A percentile compares a stretch with the other conserved stretches of the same genome.
Conservation (phyloP, 208 protist genomes). For the Crithidia sp. region DNA sequence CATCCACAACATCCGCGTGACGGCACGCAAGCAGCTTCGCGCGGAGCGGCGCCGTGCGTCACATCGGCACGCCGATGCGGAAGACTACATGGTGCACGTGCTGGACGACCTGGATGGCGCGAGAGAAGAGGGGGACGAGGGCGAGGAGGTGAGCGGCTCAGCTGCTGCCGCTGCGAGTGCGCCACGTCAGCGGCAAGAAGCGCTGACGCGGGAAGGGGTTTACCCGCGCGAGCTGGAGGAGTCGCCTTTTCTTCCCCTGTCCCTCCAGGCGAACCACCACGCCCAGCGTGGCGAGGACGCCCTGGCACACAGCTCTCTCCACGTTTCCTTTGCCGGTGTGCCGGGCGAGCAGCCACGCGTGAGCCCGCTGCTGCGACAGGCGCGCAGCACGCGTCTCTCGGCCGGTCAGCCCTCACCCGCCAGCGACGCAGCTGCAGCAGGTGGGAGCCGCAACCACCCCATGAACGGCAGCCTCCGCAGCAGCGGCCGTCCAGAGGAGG, state of each 20-base stretch:
- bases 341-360: background rate
- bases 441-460: background rate
- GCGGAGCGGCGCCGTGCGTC: conserved; percentile 25
- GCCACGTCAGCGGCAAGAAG: background rate
- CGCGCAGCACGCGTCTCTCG: background rate
- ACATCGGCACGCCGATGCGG: conserved; percentile 8
- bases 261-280: background rate
- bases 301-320: conserved; percentile 2
- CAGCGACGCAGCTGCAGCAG: background rate
- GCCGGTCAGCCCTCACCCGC: background rate
- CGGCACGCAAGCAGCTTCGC: conserved; percentile 31
- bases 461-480: background rate
- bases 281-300: background rate
- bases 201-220: no score
- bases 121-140: background rate
- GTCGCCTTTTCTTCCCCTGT: background rate
- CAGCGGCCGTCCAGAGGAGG: background rate
- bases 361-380: no score
- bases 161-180: background rate
- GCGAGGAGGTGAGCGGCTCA: background rate
- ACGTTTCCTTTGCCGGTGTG: conserved; percentile 23
- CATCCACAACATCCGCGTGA: conserved; percentile 44
- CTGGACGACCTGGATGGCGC: conserved; percentile 1
- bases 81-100: conserved; percentile 25
- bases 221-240: background rate